phyloP scores from a whole-genome alignment of 257 asterid species.

The Nicotiana obtusifolia region DNA sequence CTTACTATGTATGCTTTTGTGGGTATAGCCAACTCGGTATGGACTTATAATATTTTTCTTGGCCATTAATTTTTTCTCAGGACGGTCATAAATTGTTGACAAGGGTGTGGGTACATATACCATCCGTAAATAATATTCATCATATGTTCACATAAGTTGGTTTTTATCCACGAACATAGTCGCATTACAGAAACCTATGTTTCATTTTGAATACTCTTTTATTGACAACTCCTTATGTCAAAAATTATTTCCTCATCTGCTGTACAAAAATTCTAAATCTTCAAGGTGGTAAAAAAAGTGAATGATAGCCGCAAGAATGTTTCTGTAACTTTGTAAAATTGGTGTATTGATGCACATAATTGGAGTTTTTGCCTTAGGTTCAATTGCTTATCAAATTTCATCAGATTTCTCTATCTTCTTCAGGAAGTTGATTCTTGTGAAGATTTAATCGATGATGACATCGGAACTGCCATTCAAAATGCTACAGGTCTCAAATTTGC shows the following conservation, averaged over 20 bases:
- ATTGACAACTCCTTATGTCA: not conserved
- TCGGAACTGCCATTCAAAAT: too few species aligned
- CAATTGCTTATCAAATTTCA: not conserved
- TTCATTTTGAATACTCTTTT: not conserved
- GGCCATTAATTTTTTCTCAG: not conserved
- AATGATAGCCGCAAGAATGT: not conserved
- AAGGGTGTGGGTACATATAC: not conserved
- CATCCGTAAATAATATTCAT: not conserved
- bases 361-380: not conserved
- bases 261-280: not conserved
- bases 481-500: too few species aligned
- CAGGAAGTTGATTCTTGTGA: too few species aligned
- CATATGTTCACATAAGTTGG: not conserved
- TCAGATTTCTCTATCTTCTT: conserved; percentile 15
- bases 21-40: not conserved
- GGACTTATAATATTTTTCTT: not conserved
- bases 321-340: not conserved
- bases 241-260: not conserved
- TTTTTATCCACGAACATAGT: not conserved
- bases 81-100: conserved; percentile 3
- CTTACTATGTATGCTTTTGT: not conserved
- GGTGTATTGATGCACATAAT: not conserved
- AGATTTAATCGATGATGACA: too few species aligned
- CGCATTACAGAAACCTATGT: not conserved
- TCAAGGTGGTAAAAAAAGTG: not conserved